Evolutionary conservation across 2,329 filamentous ascomycete genomes (phyloP).

Genomic region (Monilinia polystroma): DNA sequence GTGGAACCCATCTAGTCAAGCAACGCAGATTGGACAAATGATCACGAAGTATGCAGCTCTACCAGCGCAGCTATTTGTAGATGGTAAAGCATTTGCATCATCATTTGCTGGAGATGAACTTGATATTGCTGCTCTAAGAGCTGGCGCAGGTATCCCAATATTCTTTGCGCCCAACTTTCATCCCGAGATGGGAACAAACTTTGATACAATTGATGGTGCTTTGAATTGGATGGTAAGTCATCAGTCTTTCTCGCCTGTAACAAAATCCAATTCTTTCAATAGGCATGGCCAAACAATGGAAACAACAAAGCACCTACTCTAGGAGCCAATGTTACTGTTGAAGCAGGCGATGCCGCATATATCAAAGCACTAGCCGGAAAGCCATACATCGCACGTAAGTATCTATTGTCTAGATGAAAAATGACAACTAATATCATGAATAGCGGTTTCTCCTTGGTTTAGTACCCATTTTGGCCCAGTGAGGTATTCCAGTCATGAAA

Average conservation of each 20-base stretch:
- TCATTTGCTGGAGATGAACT: constrained; percentile 54
- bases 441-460: constrained; percentile 43
- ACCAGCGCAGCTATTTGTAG: constrained; percentile 41
- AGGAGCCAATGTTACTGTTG: constrained; percentile 29
- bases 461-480: constrained; percentile 43
- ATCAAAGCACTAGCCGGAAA: constrained; percentile 29
- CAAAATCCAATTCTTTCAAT: background rate
- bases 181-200: constrained; percentile 26
- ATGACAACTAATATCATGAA: background rate
- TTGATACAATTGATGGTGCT: constrained; percentile 30
- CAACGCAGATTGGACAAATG: constrained; percentile 32
- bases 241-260: no score
- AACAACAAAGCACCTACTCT: constrained; percentile 33
- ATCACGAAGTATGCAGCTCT: constrained; percentile 38
- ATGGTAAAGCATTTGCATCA: constrained; percentile 43
- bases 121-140: constrained; percentile 43
- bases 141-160: constrained; percentile 31
- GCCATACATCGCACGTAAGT: constrained; percentile 32
- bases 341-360: constrained; percentile 29
- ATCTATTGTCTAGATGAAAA: background rate
- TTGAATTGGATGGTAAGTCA: constrained; percentile 32
- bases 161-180: constrained; percentile 35
- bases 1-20: constrained; percentile 25
- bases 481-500: constrained; percentile 40
- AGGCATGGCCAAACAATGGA: constrained; percentile 33